A percentile compares a stretch with the other conserved stretches of the same genome.
Evolutionary conservation across 2,329 filamentous ascomycete genomes (phyloP).

Genomic region (Aureobasidium namibiae): DNA sequence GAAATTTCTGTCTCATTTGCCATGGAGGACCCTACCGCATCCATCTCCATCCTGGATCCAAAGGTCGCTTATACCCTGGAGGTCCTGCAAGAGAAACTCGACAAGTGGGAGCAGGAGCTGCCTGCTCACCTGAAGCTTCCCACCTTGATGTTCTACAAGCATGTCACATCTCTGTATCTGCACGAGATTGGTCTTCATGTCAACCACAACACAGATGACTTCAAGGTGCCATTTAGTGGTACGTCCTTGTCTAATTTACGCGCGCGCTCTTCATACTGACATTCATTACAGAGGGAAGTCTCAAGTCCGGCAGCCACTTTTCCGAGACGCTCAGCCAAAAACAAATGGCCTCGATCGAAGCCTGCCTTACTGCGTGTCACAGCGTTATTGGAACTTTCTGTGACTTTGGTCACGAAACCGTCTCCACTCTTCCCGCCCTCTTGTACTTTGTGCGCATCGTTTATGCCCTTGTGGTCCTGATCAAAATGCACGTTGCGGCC

Average conservation of each 20-base stretch:
- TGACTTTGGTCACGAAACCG: constrained; percentile 36
- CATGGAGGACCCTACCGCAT: constrained; percentile 45
- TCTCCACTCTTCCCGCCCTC: constrained; percentile 38
- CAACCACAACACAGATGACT: constrained; percentile 34
- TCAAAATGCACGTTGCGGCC: constrained; percentile 52
- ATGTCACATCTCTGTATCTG: constrained; percentile 41
- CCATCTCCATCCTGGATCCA: constrained; percentile 45
- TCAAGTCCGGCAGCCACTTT: constrained; percentile 30
- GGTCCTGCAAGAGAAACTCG: constrained; percentile 46
- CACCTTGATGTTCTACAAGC: constrained; percentile 36
- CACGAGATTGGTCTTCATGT: constrained; percentile 44
- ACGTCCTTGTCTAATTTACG: not conserved
- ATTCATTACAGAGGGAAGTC: constrained; percentile 28
- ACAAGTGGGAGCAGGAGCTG: constrained; percentile 37
- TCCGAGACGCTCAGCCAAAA: constrained; percentile 36
- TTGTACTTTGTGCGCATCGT: constrained; percentile 42
- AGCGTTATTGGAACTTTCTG: constrained; percentile 43
- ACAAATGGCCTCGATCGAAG: constrained; percentile 39
- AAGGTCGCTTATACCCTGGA: constrained; percentile 48
- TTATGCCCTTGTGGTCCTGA: constrained; percentile 50
- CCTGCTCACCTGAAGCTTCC: constrained; percentile 30
- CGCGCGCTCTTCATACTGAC: constrained; percentile 21
- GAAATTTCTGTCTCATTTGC: constrained; percentile 49
- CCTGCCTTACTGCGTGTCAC: constrained; percentile 38
- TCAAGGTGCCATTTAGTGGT: constrained; percentile 30